Conservation (phyloP, 352 stramenopile species). For the Pythium phragmiticola region DNA sequence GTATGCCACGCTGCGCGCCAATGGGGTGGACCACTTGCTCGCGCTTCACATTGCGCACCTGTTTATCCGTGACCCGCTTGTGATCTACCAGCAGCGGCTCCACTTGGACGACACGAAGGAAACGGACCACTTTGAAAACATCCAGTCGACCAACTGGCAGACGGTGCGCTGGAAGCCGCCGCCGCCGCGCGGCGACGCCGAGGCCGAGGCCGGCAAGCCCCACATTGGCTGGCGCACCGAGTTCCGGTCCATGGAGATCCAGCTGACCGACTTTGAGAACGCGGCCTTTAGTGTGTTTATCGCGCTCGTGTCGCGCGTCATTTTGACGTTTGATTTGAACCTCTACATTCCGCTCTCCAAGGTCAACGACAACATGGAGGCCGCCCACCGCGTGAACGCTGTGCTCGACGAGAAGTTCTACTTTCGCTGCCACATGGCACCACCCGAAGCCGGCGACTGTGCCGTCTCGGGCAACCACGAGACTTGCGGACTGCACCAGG, state of each 20-base stretch:
- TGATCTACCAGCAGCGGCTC: constrained; percentile 92
- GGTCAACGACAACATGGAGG: constrained; percentile 99
- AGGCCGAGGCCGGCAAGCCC: constrained; percentile 29
- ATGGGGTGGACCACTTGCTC: constrained; percentile 94
- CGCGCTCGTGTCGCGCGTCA: constrained; percentile 96
- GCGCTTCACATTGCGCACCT: constrained; percentile 98
- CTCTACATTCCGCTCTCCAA: constrained; percentile 99
- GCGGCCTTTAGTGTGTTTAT: constrained; percentile 99
- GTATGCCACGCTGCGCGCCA: constrained; percentile 88
- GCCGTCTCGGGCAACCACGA: constrained; percentile 4
- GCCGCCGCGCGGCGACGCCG: constrained; percentile 58
- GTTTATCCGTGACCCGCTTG: constrained; percentile 98
- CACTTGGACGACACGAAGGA: constrained; percentile 79
- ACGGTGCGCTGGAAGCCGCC: constrained; percentile 99
- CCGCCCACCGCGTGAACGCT: constrained; percentile 95
- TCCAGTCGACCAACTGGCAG: constrained; percentile 99
- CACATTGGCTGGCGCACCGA: constrained; percentile 88
- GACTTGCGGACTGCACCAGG: constrained; percentile 53
- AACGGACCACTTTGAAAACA: constrained; percentile 99
- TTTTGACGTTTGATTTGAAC: constrained; percentile 99
- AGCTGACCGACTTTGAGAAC: constrained; percentile 99
- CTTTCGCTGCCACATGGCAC: constrained; percentile 95
- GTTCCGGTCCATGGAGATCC: constrained; percentile 99
- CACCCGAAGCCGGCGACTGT: constrained; percentile 75
- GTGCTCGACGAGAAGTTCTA: constrained; percentile 96